Evolutionary conservation across 192 early-diverging fungal species (phyloP), one percentile per base, ranked within the genome.

Genomic region (Coemansia sp.): DNA sequence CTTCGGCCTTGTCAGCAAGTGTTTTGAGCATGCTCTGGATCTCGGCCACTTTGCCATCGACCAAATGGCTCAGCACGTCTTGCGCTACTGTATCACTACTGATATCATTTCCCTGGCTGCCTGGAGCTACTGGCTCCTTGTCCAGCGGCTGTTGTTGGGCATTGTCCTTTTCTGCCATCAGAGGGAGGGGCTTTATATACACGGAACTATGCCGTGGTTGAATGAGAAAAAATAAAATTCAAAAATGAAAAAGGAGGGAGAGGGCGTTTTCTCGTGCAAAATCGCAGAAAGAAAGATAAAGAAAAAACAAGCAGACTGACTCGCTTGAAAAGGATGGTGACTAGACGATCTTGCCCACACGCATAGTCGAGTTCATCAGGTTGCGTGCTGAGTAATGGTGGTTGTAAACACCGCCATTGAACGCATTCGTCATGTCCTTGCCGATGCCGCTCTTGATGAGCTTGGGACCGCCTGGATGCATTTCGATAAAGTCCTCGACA

Each of bases 381-480:
- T 94, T 92, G 38, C 92, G 81, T 5, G 94, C 94, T 21, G 91
- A 93, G 62, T 92, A 94, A 63, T 89, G 87, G 73, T 97, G 95
- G 72, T 92, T 86, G 76, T 97, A 95, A 23, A 95, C 85, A 56
- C 90, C 92, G 26, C 95, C 94, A 63, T 95, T 92, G 74, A 97
- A 97, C 2, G 90, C 83, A 7, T 78, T 85, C 6, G 95, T 94
- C 68, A 89, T 87, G 69, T 97, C 95, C 75, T 91, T 90, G 55
- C 95, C 95, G 35, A 95, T 83, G 14, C 80, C 87, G 65, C 83
- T 78, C 30, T 81, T 81, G 65, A 95, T 81, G 71, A 90, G 88
- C 43, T 84, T 85, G 35, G 71, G 75, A 43, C 94, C 95, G 65
- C 94, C 95, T 8, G 95, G 95, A 75, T 97, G 95, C 61, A 93